Evolutionary conservation across 2,329 filamentous ascomycete genomes (phyloP).

Genomic region (Lachnellula occidentalis): DNA sequence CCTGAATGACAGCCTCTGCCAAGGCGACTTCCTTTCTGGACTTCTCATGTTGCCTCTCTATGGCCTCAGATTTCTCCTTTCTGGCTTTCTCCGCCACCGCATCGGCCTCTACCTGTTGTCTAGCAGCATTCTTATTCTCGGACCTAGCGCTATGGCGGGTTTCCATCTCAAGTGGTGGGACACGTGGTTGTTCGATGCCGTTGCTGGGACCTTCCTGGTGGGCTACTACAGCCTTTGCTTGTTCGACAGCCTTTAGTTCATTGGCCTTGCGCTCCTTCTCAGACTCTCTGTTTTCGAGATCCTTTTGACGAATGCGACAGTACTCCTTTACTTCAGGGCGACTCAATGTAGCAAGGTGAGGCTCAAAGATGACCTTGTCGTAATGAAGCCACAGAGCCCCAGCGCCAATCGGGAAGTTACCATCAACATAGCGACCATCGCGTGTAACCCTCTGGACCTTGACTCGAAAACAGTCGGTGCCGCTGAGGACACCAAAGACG

Average conservation of each 20-base stretch:
- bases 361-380: slow-evolving; percentile 55
- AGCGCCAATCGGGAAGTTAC: slow-evolving; percentile 55
- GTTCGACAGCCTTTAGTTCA: slow-evolving; percentile 28
- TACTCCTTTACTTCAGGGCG: slow-evolving; percentile 59
- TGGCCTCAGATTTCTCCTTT: slow-evolving; percentile 24
- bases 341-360: slow-evolving; percentile 46
- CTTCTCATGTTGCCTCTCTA: slow-evolving; percentile 24
- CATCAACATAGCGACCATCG: slow-evolving; percentile 51
- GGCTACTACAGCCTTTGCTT: slow-evolving; percentile 20
- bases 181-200: slow-evolving; percentile 3
- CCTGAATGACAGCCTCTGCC: slow-evolving; percentile 23
- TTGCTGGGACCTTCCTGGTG: slow-evolving; percentile 12
- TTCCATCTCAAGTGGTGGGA: slow-evolving; percentile 17
- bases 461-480: slow-evolving; percentile 60
- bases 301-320: slow-evolving; percentile 53
- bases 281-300: slow-evolving; percentile 49
- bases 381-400: slow-evolving; percentile 59
- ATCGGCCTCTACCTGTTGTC: slow-evolving; percentile 23
- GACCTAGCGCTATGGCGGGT: slow-evolving; percentile 26
- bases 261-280: slow-evolving; percentile 44
- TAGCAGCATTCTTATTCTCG: slow-evolving; percentile 20
- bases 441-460: slow-evolving; percentile 56
- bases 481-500: slow-evolving; percentile 56
- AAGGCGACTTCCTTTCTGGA: slow-evolving; percentile 25
- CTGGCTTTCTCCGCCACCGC: slow-evolving; percentile 16